Evolutionary conservation across 331 rosid genomes (phyloP).

Genomic region (Saraca asoca): DNA sequence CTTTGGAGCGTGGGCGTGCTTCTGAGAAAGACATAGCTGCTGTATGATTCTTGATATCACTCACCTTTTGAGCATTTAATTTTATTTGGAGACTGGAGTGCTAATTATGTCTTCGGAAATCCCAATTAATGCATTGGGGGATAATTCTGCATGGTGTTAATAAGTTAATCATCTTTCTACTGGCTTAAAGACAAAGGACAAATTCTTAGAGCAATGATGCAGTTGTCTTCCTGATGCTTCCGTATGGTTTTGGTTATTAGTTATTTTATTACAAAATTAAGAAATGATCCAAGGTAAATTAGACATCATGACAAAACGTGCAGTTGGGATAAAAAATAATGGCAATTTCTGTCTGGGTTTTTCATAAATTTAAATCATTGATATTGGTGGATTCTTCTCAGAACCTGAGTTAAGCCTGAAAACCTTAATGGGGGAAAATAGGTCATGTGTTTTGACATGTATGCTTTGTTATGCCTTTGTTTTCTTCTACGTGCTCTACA

Average conservation of each 20-base stretch:
- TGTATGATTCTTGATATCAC: slow-evolving; percentile 51
- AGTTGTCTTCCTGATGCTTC: slow-evolving; percentile 21
- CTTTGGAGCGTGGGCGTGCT: slow-evolving; percentile 74
- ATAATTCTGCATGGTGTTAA: slow-evolving; percentile 1
- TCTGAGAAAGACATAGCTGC: slow-evolving; percentile 69
- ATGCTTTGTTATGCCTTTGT: background rate
- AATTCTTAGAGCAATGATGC: slow-evolving; percentile 13
- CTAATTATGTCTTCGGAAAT: slow-evolving; percentile 12
- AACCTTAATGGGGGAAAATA: background rate
- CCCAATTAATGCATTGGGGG: background rate
- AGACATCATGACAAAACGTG: background rate
- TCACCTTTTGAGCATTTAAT: slow-evolving; percentile 18
- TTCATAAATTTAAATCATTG: background rate
- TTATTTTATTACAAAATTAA: slow-evolving; percentile 8
- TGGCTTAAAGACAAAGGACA: slow-evolving; percentile 20
- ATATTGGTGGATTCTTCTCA: background rate
- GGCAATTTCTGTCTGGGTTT: background rate
- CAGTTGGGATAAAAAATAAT: background rate
- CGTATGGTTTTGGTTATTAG: background rate
- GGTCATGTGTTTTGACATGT: background rate
- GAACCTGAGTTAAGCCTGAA: background rate
- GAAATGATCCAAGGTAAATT: background rate
- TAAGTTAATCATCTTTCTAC: slow-evolving; percentile 10
- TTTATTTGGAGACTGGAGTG: background rate
- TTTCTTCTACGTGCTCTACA: background rate